These are phyloP conservation scores for Umbelopsis ramanniana DNA, from an alignment of 192 early-diverging fungal genomes.

Conservation along the genomic window DNA sequence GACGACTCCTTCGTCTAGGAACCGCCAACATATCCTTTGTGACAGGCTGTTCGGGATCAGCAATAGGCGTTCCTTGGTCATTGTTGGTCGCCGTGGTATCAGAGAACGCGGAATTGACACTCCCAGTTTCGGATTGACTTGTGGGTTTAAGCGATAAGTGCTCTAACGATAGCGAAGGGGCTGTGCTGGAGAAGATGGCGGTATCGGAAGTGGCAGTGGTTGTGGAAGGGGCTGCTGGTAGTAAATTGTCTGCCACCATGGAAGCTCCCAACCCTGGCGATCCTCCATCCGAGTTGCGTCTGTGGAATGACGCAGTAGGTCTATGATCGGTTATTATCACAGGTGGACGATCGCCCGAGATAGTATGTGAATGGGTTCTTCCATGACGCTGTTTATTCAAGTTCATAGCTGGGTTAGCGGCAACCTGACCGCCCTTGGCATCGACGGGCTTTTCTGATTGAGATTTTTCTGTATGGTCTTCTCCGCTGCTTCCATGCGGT, in stretches of 20 bases:
- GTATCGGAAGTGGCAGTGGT: constrained; percentile 7
- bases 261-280: constrained; percentile 14
- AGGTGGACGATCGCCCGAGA: constrained; percentile 24
- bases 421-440: not conserved
- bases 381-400: not conserved
- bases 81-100: not conserved
- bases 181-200: not conserved
- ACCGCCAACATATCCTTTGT: constrained; percentile 14
- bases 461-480: not conserved
- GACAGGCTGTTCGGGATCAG: constrained; percentile 6
- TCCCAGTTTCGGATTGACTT: not conserved
- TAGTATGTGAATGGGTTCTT: constrained; percentile 30
- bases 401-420: not conserved
- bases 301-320: not conserved
- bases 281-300: constrained; percentile 39
- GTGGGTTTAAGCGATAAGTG: not conserved
- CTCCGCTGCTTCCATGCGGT: not conserved
- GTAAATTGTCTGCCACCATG: constrained; percentile 13
- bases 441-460: not conserved
- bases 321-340: not conserved
- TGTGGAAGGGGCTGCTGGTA: not conserved
- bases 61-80: constrained; percentile 10
- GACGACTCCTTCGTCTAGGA: constrained; percentile 9
- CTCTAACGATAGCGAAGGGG: not conserved
- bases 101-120: not conserved